A percentile compares a stretch with the other conserved stretches of the same genome.
These are phyloP conservation scores for Lablab purpureus DNA, from an alignment of 306 rosid species.

Conservation along the genomic window DNA sequence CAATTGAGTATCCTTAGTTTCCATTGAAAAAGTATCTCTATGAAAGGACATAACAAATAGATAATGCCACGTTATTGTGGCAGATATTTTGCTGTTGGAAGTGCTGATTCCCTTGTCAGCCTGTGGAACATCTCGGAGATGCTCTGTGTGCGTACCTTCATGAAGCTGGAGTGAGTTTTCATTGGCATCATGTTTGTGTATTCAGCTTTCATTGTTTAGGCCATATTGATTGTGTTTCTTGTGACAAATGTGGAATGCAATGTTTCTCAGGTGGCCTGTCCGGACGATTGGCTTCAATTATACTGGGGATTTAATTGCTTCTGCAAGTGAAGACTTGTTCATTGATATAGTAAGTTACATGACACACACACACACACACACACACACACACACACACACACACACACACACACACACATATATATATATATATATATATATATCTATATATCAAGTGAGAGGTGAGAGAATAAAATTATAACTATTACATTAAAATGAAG, in stretches of 20 bases:
- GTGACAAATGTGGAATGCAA: conserved; percentile 28
- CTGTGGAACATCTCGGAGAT: conserved; percentile 94
- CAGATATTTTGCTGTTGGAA: conserved; percentile 96
- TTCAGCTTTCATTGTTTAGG: conserved; percentile 27
- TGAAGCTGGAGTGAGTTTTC: conserved; percentile 85
- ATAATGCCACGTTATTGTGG: conserved; percentile 23
- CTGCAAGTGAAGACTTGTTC: conserved; percentile 92
- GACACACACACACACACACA: too few relatives aligned
- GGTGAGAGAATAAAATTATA: too few relatives aligned
- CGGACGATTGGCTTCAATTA: conserved; percentile 92
- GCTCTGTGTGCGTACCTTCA: conserved; percentile 95
- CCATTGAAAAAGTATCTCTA: conserved; percentile 14
- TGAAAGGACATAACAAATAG: conserved; percentile 17
- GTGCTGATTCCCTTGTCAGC: conserved; percentile 98
- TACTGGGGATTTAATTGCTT: conserved; percentile 88
- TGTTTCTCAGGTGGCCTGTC: conserved; percentile 86
- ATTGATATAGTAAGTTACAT: conserved; percentile 82
- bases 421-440: background rate
- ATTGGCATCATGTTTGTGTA: conserved; percentile 9
- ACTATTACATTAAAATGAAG: too few relatives aligned
- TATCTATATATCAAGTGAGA: too few relatives aligned
- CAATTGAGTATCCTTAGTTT: conserved; percentile 21
- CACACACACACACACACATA: too few relatives aligned
- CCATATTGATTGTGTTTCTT: conserved; percentile 15
- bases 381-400: too few relatives aligned